Conservation (phyloP, 1,284 basidiomycete genomes). For the Ustilago cynodontis region DNA sequence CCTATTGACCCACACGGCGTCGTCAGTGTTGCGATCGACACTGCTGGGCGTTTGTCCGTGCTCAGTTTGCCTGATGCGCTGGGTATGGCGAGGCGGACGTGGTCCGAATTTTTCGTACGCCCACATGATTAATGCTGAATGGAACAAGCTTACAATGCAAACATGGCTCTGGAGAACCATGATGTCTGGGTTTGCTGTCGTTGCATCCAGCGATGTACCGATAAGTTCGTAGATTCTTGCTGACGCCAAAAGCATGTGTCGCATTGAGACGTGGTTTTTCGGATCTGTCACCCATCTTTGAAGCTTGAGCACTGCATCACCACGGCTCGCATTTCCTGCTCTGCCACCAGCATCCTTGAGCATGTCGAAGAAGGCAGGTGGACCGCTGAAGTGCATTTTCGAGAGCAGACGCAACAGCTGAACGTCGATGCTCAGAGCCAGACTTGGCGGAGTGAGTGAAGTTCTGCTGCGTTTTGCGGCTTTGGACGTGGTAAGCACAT, state of each 20-base stretch:
- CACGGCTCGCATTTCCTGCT: slow-evolving; percentile 16
- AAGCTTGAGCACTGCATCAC: slow-evolving; percentile 12
- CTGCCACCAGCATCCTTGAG: slow-evolving; percentile 23
- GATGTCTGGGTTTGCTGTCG: neutral
- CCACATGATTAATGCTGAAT: slow-evolving; percentile 22
- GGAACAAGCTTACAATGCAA: slow-evolving; percentile 25
- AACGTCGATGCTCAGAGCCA: slow-evolving; percentile 19
- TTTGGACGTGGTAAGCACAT: neutral
- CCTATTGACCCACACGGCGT: neutral
- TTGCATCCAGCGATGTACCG: slow-evolving; percentile 6
- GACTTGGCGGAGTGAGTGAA: neutral
- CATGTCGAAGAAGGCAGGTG: slow-evolving; percentile 21
- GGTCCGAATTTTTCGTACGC: slow-evolving; percentile 21
- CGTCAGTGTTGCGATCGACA: neutral
- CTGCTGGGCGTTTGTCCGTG: too few relatives aligned
- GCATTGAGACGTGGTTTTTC: slow-evolving; percentile 13
- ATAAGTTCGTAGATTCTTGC: slow-evolving; percentile 18
- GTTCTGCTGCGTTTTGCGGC: neutral
- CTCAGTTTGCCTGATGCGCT: neutral
- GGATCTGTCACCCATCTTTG: slow-evolving; percentile 13
- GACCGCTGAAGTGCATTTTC: slow-evolving; percentile 24
- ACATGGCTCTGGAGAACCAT: slow-evolving; percentile 18
- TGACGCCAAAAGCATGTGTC: slow-evolving; percentile 18
- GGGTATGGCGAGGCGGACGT: neutral
- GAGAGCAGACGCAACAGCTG: slow-evolving; percentile 21